A percentile compares a stretch with the other conserved stretches of the same genome.
phyloP scores from a whole-genome alignment of 2,329 filamentous ascomycete species.

The Arthrobotrys pseudoclavata region DNA sequence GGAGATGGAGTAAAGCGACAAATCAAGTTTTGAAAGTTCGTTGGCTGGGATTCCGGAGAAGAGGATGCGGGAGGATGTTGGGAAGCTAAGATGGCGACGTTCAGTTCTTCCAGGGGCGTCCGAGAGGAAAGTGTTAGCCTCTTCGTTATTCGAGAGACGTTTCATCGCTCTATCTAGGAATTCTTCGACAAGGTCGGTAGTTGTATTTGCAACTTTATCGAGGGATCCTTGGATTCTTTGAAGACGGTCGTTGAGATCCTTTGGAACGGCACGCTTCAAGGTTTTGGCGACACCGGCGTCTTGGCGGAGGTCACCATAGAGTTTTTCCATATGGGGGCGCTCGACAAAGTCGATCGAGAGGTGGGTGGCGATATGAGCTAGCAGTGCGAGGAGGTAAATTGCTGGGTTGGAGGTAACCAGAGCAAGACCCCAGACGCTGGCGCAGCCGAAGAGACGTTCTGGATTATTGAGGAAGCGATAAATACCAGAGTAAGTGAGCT shows the following conservation, averaged over 20 bases:
- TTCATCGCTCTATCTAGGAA: slow-evolving; percentile 87
- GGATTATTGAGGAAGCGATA: slow-evolving; percentile 99
- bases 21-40: slow-evolving; percentile 77
- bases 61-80: slow-evolving; percentile 42
- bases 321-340: slow-evolving; percentile 96
- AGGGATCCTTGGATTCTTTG: slow-evolving; percentile 77
- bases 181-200: slow-evolving; percentile 89
- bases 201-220: slow-evolving; percentile 87
- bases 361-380: slow-evolving; percentile 87
- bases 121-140: slow-evolving; percentile 23
- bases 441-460: slow-evolving; percentile 90
- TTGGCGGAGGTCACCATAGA: slow-evolving; percentile 87
- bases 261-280: slow-evolving; percentile 83
- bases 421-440: slow-evolving; percentile 94
- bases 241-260: slow-evolving; percentile 69
- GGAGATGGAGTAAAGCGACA: slow-evolving; percentile 75
- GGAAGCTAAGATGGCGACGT: slow-evolving; percentile 45
- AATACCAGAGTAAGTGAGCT: slow-evolving; percentile 95
- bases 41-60: slow-evolving; percentile 66
- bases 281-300: slow-evolving; percentile 94
- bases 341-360: slow-evolving; percentile 93
- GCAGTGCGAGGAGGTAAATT: slow-evolving; percentile 86
- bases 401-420: slow-evolving; percentile 90
- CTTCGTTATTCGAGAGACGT: slow-evolving; percentile 75
- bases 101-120: slow-evolving; percentile 12